Conservation (phyloP, 768 basidiomycete genomes). For the Melanogaster broomeanus region DNA sequence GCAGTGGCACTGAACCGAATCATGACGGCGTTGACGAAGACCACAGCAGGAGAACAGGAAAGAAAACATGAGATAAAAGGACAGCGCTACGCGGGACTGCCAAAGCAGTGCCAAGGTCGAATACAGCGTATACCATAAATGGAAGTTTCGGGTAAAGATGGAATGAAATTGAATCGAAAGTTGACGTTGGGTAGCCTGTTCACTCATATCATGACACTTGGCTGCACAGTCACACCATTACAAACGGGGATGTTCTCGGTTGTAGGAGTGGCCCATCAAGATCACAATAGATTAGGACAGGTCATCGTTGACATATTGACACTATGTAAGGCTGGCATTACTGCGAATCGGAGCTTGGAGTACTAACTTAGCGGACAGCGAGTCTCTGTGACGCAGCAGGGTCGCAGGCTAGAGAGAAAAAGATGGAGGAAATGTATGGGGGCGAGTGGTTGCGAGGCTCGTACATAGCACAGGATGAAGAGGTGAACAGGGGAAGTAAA, state of each 20-base stretch:
- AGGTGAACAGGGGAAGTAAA: too few species aligned
- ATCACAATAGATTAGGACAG: neutral
- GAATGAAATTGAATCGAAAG: neutral
- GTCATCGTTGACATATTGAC: conserved; percentile 1
- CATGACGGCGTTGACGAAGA: conserved; percentile 20
- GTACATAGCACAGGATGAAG: too few species aligned
- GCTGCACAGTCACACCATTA: neutral
- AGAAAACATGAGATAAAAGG: conserved; percentile 24
- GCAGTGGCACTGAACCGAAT: conserved; percentile 23
- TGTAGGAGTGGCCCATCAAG: neutral
- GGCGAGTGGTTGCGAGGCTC: neutral
- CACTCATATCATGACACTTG: neutral
- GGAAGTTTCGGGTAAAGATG: conserved; percentile 4
- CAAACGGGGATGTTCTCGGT: neutral
- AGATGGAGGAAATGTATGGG: too few species aligned
- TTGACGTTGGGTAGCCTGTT: too few species aligned
- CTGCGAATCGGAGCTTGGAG: neutral
- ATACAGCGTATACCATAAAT: conserved; percentile 5
- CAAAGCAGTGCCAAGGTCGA: neutral
- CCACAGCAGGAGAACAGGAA: conserved; percentile 31
- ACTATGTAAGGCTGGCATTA: neutral
- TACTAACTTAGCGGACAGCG: neutral
- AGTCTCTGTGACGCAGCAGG: neutral
- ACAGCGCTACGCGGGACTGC: neutral
- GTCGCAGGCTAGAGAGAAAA: conserved; percentile 1